Evolutionary conservation across 306 rosid species (phyloP).

Genomic region (Vicia faba): DNA sequence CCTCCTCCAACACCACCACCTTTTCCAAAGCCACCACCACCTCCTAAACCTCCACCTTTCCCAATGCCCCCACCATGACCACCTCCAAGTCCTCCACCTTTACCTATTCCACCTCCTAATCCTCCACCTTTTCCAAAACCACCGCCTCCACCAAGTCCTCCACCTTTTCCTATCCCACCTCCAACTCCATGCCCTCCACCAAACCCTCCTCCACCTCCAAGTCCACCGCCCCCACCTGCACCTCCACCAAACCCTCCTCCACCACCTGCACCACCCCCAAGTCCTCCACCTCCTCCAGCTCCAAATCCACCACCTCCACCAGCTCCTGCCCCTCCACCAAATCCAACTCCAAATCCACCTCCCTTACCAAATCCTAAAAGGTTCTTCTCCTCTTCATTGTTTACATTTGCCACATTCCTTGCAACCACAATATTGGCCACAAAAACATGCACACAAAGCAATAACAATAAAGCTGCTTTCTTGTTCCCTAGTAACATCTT

Average conservation of each 20-base stretch:
- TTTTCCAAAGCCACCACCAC: conserved; percentile 16
- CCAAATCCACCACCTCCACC: conserved; percentile 36
- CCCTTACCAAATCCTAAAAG: conserved; percentile 43
- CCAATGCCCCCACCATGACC: conserved; percentile 34
- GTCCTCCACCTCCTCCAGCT: conserved; percentile 30
- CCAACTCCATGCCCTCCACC: conserved; percentile 45
- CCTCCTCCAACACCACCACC: conserved; percentile 42
- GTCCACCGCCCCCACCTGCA: conserved; percentile 21
- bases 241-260: conserved; percentile 40
- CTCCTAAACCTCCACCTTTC: conserved; percentile 24
- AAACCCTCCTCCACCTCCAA: conserved; percentile 40
- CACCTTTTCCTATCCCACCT: conserved; percentile 37
- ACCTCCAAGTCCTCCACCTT: conserved; percentile 45
- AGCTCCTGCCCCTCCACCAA: conserved; percentile 34
- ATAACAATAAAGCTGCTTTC: conserved; percentile 43
- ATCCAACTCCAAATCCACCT: conserved; percentile 47
- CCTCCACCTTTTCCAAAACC: conserved; percentile 42
- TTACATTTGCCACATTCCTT: conserved; percentile 48
- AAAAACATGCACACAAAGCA: conserved; percentile 56
- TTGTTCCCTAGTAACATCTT: conserved; percentile 44
- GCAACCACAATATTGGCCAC: conserved; percentile 59
- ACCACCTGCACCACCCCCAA: conserved; percentile 27
- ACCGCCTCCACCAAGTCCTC: conserved; percentile 48
- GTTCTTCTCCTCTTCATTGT: conserved; percentile 47
- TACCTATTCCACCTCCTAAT: conserved; percentile 41